phyloP scores from a whole-genome alignment of 2,329 filamentous ascomycete species.

The Arthrinium puccinioides region DNA sequence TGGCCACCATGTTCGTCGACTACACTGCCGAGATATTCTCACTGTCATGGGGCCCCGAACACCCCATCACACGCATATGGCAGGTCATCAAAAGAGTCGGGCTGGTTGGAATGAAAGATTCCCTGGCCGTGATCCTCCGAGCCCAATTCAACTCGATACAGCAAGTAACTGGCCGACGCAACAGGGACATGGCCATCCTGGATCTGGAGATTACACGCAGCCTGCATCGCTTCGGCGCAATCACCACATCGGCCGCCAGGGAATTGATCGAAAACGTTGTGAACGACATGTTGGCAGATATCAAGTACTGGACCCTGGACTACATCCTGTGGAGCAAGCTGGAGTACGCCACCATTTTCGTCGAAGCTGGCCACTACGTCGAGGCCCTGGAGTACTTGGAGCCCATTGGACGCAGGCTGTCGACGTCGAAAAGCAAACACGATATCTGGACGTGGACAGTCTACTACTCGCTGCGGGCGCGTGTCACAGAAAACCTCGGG shows the following conservation, averaged over 20 bases:
- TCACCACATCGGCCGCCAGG: background rate
- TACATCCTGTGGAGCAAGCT: slow-evolving; percentile 3
- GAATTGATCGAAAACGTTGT: background rate
- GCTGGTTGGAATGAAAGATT: background rate
- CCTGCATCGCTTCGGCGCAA: background rate
- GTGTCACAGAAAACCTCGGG: background rate
- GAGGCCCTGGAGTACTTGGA: background rate
- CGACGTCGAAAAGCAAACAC: background rate
- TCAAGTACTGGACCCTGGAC: slow-evolving; percentile 5
- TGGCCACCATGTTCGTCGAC: background rate
- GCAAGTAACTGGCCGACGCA: background rate
- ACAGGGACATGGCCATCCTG: slow-evolving; percentile 1
- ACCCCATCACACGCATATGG: slow-evolving; percentile 4
- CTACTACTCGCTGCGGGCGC: slow-evolving; percentile 1
- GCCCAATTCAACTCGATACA: slow-evolving; percentile 1
- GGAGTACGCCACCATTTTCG: slow-evolving; percentile 2
- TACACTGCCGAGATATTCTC: slow-evolving; percentile 2
- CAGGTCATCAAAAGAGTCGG: background rate
- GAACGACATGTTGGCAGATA: slow-evolving; percentile 4
- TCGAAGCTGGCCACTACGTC: background rate
- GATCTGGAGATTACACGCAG: slow-evolving; percentile 1
- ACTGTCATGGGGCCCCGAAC: background rate
- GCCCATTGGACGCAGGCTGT: background rate
- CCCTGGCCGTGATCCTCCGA: background rate
- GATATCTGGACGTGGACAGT: slow-evolving; percentile 4